A percentile compares a stretch with the other conserved stretches of the same genome.
These are phyloP conservation scores for Cytospora piceicola DNA, from an alignment of 2,329 filamentous ascomycete genomes.

Conservation along the genomic window DNA sequence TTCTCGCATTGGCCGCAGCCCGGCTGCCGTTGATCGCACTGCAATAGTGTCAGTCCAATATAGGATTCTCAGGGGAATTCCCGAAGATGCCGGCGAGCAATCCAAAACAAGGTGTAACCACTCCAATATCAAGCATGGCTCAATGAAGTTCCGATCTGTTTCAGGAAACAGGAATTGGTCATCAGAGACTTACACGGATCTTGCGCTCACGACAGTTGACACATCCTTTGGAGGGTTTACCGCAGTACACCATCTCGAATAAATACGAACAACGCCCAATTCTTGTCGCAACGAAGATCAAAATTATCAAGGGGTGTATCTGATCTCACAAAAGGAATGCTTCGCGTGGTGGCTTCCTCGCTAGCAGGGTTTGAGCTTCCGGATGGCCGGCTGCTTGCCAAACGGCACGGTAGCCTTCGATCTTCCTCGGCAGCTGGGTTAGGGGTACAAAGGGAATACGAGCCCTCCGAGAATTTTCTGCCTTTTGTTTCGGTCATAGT, in stretches of 20 bases:
- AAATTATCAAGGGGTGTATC: neutral
- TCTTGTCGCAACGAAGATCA: neutral
- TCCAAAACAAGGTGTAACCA: neutral
- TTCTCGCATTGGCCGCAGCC: conserved; percentile 60
- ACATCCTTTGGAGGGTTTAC: conserved; percentile 61
- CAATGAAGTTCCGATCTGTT: neutral
- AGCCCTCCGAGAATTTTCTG: too few species aligned
- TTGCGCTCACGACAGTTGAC: conserved; percentile 60
- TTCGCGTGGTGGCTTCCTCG: neutral
- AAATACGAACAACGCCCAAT: neutral
- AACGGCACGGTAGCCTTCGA: too few species aligned
- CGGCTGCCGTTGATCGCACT: conserved; percentile 59
- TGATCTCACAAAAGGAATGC: neutral
- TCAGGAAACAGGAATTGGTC: neutral
- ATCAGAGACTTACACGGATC: conserved; percentile 52
- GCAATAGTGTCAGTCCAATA: conserved; percentile 19
- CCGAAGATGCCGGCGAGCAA: neutral
- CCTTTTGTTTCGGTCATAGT: too few species aligned
- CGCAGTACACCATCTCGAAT: conserved; percentile 58
- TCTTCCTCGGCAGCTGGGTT: too few species aligned
- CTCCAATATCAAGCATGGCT: neutral
- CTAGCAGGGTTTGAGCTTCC: neutral
- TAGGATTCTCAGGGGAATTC: neutral
- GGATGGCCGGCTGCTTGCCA: neutral
- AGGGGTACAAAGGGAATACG: too few species aligned